A percentile compares a stretch with the other conserved stretches of the same genome.
phyloP scores from a whole-genome alignment of 495 filamentous ascomycete genomes.

The Staphylotrichum tortipilum region DNA sequence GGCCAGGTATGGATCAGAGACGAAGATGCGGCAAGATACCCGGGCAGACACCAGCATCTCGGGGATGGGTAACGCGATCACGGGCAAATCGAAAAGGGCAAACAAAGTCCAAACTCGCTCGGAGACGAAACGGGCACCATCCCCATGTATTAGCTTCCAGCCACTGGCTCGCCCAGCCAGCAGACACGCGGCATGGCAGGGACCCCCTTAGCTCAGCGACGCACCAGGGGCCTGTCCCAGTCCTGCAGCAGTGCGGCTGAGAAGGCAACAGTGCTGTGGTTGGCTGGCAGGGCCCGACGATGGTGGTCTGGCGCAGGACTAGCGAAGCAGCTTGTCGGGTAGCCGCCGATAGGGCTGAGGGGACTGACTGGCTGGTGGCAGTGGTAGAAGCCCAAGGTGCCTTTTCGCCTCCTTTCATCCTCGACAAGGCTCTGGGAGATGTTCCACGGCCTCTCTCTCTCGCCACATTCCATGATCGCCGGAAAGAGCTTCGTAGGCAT shows the following conservation, averaged over 20 bases:
- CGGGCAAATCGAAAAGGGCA: not conserved
- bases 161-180: no score
- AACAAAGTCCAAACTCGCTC: not conserved
- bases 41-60: not conserved
- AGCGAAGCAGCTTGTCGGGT: not conserved
- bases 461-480: no score
- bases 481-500: no score
- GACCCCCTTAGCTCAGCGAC: not conserved
- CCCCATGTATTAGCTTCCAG: no score
- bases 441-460: not conserved
- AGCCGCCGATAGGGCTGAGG: slow-evolving; percentile 14
- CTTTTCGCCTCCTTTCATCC: no score
- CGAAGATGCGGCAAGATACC: not conserved
- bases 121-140: not conserved
- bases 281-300: not conserved
- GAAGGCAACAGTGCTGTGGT: not conserved
- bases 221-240: no score
- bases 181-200: no score
- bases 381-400: no score
- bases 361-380: no score
- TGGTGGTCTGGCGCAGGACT: not conserved
- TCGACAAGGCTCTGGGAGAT: not conserved
- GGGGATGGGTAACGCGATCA: not conserved
- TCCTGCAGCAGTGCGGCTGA: not conserved
- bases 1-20: not conserved